Evolutionary conservation across 192 early-diverging fungal genomes (phyloP), one percentile per base, ranked within the genome.

Genomic region (Phycomyces blakesleeanus): DNA sequence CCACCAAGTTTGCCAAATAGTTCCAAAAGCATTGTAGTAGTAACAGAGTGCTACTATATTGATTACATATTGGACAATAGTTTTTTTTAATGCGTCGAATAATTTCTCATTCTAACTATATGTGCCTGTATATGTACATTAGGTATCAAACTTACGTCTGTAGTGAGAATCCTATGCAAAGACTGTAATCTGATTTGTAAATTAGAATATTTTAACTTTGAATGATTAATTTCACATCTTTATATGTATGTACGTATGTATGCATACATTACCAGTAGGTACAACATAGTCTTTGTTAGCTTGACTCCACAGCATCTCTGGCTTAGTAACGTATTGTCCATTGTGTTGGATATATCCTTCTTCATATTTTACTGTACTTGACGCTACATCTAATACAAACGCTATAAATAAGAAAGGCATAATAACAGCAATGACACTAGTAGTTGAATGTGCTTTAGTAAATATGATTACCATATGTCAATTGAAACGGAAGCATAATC

Each of bases 21-120:
- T 76, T 76, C 77, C 77, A 78, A 68, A 78, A 78, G 18, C 70
- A 73, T 69, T 78, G 77, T n/a, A 78, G 53, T 14, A 78, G 55
- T 29, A 78, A 73, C 34, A 78, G 57, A 21, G 71, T 70, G 10
- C 74, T 69, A 20, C 76, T 78, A 49, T 14, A 22, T 25, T 51
- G 49, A 58, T 12, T n/a, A n/a, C n/a, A n/a, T n/a, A n/a, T n/a
- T n/a, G n/a, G n/a, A n/a, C n/a, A n/a, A n/a, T n/a, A n/a, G n/a
- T n/a, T n/a, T n/a, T n/a, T n/a, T n/a, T n/a, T n/a, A n/a, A n/a
- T n/a, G n/a, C n/a, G n/a, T n/a, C n/a, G n/a, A n/a, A n/a, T n/a
- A n/a, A n/a, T n/a, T n/a, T n/a, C n/a, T n/a, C n/a, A n/a, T n/a
- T n/a, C n/a, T n/a, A n/a, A n/a, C n/a, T n/a, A n/a, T n/a, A n/a